A percentile compares a stretch with the other conserved stretches of the same genome.
Evolutionary conservation across 345 rosid species (phyloP).

Genomic region (Firmiana major): DNA sequence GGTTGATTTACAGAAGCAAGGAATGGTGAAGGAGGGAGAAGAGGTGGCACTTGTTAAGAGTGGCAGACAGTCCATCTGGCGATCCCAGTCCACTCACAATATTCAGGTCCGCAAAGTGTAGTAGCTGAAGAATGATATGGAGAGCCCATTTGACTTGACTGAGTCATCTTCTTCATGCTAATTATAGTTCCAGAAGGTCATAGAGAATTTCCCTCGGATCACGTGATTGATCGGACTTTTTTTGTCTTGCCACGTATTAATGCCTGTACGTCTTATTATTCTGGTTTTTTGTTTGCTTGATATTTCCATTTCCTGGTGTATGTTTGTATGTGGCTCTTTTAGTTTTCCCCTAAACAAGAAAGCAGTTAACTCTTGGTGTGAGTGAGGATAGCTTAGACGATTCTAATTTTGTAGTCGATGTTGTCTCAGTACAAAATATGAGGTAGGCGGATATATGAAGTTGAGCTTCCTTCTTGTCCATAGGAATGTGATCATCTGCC

Average conservation of each 20-base stretch:
- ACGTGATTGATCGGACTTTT: neutral
- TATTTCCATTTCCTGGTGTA: neutral
- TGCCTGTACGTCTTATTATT: neutral
- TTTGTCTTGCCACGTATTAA: neutral
- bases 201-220: neutral
- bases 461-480: neutral
- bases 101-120: slow-evolving; percentile 93
- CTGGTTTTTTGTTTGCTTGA: neutral
- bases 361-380: neutral
- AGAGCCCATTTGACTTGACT: neutral
- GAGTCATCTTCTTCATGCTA: neutral
- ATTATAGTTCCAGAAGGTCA: neutral
- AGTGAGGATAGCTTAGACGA: neutral
- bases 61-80: slow-evolving; percentile 92
- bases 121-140: neutral
- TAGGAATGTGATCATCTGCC: neutral
- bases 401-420: neutral
- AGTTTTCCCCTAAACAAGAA: neutral
- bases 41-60: slow-evolving; percentile 91
- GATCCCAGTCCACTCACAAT: slow-evolving; percentile 90
- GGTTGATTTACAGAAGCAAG: slow-evolving; percentile 58
- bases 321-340: neutral
- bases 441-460: neutral
- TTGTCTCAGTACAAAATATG: neutral
- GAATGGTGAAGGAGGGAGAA: slow-evolving; percentile 93